Conservation (phyloP, 352 stramenopile species). For the Phytophthora hibernalis region DNA sequence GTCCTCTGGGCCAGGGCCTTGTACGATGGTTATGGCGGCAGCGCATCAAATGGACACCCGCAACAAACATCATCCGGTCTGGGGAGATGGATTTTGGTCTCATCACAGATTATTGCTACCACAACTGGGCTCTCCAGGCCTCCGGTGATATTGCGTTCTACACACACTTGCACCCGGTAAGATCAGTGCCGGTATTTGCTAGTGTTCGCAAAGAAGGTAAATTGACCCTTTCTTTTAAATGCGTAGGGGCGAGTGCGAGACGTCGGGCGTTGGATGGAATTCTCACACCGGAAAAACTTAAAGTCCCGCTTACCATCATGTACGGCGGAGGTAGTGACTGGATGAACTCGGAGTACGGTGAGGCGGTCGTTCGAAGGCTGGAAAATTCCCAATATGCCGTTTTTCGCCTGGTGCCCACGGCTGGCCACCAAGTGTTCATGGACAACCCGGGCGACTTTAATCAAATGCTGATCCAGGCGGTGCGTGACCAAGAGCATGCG, state of each 20-base stretch:
- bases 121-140: slow-evolving; percentile 81
- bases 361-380: slow-evolving; percentile 62
- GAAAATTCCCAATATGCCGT: slow-evolving; percentile 71
- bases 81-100: slow-evolving; percentile 73
- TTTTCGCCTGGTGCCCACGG: slow-evolving; percentile 70
- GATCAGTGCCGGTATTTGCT: background rate
- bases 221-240: slow-evolving; percentile 10
- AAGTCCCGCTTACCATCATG: slow-evolving; percentile 82
- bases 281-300: slow-evolving; percentile 56
- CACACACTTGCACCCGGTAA: slow-evolving; percentile 76
- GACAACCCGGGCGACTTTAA: slow-evolving; percentile 86
- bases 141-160: slow-evolving; percentile 81
- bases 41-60: slow-evolving; percentile 69
- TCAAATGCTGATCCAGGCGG: slow-evolving; percentile 68
- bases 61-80: slow-evolving; percentile 77
- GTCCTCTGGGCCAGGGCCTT: slow-evolving; percentile 61
- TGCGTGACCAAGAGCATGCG: slow-evolving; percentile 68
- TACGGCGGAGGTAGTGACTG: slow-evolving; percentile 81
- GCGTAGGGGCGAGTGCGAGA: slow-evolving; percentile 54
- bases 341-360: slow-evolving; percentile 77
- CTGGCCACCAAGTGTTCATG: slow-evolving; percentile 88
- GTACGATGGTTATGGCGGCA: slow-evolving; percentile 63
- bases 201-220: background rate
- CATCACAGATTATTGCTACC: slow-evolving; percentile 81
- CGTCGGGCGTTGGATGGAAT: slow-evolving; percentile 58